A percentile compares a stretch with the other conserved stretches of the same genome.
phyloP scores from a whole-genome alignment of 768 basidiomycete species.

The Kwoniella heveanensis region DNA sequence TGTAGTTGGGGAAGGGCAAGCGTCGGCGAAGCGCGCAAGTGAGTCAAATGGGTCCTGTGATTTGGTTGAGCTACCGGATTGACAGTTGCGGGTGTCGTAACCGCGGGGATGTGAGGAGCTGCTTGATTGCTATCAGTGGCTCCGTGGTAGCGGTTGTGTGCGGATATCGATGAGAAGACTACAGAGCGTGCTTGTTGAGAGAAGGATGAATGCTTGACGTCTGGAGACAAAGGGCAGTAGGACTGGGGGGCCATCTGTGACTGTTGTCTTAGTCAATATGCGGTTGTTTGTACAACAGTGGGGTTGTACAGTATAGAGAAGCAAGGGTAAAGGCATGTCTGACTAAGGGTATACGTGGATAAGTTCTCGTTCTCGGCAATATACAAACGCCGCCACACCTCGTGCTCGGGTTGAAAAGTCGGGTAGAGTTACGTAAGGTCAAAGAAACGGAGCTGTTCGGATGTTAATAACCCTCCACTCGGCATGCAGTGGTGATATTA shows the following conservation, averaged over 20 bases:
- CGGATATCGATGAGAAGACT: too few relatives aligned
- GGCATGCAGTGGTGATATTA: too few relatives aligned
- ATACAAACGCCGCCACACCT: conserved; percentile 2
- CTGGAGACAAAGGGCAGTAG: neutral
- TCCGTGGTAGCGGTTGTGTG: too few relatives aligned
- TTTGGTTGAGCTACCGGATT: too few relatives aligned
- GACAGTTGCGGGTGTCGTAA: too few relatives aligned
- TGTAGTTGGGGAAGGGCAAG: neutral
- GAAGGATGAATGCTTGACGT: neutral
- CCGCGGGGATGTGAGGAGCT: neutral
- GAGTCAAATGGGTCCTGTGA: neutral
- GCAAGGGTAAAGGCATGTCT: too few relatives aligned
- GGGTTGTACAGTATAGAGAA: too few relatives aligned
- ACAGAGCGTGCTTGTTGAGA: too few relatives aligned
- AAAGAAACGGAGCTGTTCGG: neutral
- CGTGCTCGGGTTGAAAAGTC: neutral
- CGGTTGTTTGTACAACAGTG: neutral
- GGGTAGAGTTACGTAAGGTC: neutral
- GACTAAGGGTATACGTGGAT: too few relatives aligned
- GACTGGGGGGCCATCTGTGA: neutral
- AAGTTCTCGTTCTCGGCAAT: neutral
- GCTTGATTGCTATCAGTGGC: too few relatives aligned
- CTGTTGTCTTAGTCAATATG: neutral
- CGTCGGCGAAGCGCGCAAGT: neutral
- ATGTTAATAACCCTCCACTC: neutral